These are phyloP conservation scores for Pythium phragmitis DNA, from an alignment of 352 stramenopile genomes.

Conservation along the genomic window DNA sequence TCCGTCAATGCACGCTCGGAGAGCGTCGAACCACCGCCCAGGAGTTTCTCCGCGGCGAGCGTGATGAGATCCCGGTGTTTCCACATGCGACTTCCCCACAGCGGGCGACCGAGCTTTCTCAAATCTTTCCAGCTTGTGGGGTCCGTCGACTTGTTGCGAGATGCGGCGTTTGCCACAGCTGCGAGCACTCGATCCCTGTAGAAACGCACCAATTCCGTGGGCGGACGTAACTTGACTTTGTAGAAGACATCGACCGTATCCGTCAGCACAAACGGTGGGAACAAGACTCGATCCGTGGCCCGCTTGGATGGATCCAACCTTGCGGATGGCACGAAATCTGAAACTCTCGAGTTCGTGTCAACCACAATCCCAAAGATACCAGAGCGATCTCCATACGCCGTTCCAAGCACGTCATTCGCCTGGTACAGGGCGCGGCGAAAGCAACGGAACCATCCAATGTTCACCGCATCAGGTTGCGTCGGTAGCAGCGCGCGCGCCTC, in stretches of 20 bases:
- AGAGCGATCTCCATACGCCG: background rate
- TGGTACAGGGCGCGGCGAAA: background rate
- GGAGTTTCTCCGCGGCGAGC: background rate
- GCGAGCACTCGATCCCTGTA: background rate
- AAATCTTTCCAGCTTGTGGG: background rate
- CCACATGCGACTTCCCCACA: background rate
- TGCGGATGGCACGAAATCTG: background rate
- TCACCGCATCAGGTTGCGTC: background rate
- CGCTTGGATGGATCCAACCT: constrained; percentile 14
- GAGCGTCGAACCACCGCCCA: background rate
- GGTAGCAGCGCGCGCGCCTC: constrained; percentile 1
- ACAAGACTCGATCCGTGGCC: constrained; percentile 59
- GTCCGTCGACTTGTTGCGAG: background rate
- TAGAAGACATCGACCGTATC: constrained; percentile 28
- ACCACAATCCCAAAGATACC: constrained; percentile 16
- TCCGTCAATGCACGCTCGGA: background rate
- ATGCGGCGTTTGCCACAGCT: background rate
- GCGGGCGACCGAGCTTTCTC: background rate
- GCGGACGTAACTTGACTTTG: background rate
- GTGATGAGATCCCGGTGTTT: background rate
- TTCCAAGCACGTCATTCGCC: background rate
- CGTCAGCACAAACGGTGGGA: constrained; percentile 65
- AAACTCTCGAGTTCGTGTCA: constrained; percentile 22
- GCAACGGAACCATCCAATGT: background rate
- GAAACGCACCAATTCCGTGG: background rate